A percentile compares a stretch with the other conserved stretches of the same genome.
phyloP scores from a whole-genome alignment of 305 asterid genomes.

The Fraxinus greggii region DNA sequence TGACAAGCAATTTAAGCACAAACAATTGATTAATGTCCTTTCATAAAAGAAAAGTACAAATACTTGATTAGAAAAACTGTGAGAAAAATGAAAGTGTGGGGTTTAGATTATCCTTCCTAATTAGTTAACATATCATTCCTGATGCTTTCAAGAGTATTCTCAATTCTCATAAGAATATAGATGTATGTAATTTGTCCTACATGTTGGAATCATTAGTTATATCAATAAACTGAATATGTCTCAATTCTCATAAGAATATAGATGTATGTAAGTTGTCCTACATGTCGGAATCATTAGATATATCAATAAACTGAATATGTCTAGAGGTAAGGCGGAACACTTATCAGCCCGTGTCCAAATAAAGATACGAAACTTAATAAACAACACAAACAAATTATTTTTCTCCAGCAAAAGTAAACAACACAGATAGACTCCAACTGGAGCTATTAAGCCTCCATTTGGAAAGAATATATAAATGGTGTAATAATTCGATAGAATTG shows the following conservation, averaged over 20 bases:
- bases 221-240: constrained; percentile 18
- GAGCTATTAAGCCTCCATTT: neutral
- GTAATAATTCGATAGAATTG: neutral
- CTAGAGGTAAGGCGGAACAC: constrained; percentile 4
- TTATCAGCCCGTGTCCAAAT: neutral
- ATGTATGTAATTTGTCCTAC: neutral
- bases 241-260: constrained; percentile 3
- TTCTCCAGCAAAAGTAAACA: neutral
- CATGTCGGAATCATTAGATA: neutral
- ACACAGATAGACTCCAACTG: constrained; percentile 8
- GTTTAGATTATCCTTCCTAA: neutral
- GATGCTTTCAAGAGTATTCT: constrained; percentile 13
- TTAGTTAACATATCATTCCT: neutral
- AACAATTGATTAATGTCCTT: neutral
- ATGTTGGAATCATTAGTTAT: neutral
- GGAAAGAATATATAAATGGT: neutral
- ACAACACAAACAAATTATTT: neutral
- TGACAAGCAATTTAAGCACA: constrained; percentile 9
- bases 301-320: constrained; percentile 8
- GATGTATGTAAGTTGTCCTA: neutral
- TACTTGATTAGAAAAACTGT: neutral
- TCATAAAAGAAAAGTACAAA: neutral
- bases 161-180: neutral
- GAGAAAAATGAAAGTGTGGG: neutral
- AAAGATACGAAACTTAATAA: neutral